phyloP scores from a whole-genome alignment of 2,329 filamentous ascomycete species.

The Pezicula rhizophila region DNA sequence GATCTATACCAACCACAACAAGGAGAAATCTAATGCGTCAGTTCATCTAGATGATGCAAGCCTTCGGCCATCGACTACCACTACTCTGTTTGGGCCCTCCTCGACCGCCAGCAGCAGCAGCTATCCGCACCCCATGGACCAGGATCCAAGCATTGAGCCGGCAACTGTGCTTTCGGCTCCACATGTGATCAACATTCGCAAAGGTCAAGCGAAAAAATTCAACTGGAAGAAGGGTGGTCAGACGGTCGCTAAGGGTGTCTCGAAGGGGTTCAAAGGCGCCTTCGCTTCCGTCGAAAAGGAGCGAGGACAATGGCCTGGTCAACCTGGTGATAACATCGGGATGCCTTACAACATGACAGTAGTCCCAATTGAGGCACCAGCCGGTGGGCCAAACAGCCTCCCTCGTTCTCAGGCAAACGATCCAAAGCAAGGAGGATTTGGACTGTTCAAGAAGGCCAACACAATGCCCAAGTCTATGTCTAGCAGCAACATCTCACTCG shows the following conservation, averaged over 20 bases:
- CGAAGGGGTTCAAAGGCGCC: constrained; percentile 88
- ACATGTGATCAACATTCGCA: constrained; percentile 92
- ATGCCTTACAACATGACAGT: constrained; percentile 67
- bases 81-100: constrained; percentile 24
- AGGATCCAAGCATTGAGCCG: constrained; percentile 26
- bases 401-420: constrained; percentile 21
- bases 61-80: constrained; percentile 36
- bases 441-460: constrained; percentile 53
- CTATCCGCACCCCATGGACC: constrained; percentile 28
- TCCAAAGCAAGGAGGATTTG: constrained; percentile 45
- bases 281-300: constrained; percentile 54
- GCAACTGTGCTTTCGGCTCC: constrained; percentile 45
- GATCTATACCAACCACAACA: constrained; percentile 49
- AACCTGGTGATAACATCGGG: constrained; percentile 59
- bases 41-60: constrained; percentile 25
- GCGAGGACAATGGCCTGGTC: constrained; percentile 42
- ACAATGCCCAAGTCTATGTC: constrained; percentile 46
- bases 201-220: constrained; percentile 87
- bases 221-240: constrained; percentile 98
- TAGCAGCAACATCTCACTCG: constrained; percentile 28
- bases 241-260: constrained; percentile 87
- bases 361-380: constrained; percentile 42
- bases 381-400: constrained; percentile 16
- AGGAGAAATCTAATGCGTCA: constrained; percentile 38
- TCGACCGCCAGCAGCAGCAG: constrained; percentile 4